phyloP scores from a whole-genome alignment of 768 basidiomycete species.

The Lactifluus volemus region DNA sequence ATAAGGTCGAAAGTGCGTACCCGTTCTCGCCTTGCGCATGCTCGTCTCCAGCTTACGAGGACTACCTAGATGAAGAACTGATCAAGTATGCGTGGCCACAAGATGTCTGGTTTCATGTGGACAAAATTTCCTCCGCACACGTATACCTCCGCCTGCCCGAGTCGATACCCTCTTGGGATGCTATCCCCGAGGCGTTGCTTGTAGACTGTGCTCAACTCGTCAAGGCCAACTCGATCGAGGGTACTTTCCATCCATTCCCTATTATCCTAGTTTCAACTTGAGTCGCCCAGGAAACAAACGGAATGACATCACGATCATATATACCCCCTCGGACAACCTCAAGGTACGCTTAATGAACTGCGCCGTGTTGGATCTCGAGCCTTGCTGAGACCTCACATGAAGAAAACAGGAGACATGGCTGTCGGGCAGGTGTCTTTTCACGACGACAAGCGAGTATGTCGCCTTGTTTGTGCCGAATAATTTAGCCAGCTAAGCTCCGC shows the following conservation, averaged over 20 bases:
- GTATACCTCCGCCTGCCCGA: constrained; percentile 90
- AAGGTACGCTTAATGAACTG: constrained; percentile 44
- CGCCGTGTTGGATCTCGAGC: background rate
- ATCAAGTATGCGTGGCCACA: constrained; percentile 89
- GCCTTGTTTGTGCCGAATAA: background rate
- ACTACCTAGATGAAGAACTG: constrained; percentile 75
- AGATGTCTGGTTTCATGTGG: constrained; percentile 95
- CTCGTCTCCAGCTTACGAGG: background rate
- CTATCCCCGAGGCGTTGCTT: constrained; percentile 71
- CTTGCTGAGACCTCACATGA: background rate
- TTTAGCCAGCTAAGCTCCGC: background rate
- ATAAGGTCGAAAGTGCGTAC: constrained; percentile 88
- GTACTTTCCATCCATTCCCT: constrained; percentile 29
- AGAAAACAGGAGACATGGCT: constrained; percentile 99
- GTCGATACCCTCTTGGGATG: constrained; percentile 73
- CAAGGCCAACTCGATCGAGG: constrained; percentile 97
- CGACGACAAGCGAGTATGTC: constrained; percentile 68
- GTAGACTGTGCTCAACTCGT: constrained; percentile 90
- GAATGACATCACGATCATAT: constrained; percentile 87
- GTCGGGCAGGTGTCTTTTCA: constrained; percentile 95
- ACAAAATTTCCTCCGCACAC: constrained; percentile 94
- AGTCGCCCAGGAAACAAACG: constrained; percentile 78
- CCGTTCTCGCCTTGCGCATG: background rate
- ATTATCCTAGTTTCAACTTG: background rate
- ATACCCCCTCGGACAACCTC: constrained; percentile 86